Conservation (phyloP, 345 rosid species). For the Trapa incisa region DNA sequence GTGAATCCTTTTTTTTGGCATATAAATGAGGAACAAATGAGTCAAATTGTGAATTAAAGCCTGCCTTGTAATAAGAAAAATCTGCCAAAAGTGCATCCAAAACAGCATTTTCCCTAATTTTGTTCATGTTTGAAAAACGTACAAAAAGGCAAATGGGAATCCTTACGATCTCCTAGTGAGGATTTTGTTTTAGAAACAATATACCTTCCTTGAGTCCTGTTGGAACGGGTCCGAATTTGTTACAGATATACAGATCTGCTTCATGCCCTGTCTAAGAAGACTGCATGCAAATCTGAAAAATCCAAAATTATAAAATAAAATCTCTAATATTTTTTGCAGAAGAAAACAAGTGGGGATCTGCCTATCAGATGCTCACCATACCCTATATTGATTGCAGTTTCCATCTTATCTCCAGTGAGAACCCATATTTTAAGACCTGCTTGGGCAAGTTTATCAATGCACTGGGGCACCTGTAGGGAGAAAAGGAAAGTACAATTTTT, state of each 20-base stretch:
- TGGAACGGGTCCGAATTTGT: conserved; percentile 33
- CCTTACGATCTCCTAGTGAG: neutral
- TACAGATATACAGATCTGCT: conserved; percentile 57
- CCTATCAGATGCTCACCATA: conserved; percentile 21
- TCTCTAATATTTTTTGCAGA: neutral
- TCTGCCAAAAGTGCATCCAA: conserved; percentile 2
- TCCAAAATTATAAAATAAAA: conserved; percentile 7
- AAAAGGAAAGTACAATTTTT: neutral
- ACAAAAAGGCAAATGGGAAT: neutral
- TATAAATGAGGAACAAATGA: too few relatives aligned
- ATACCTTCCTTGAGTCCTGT: conserved; percentile 50
- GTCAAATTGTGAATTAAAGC: neutral
- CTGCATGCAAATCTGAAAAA: conserved; percentile 78
- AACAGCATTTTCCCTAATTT: neutral
- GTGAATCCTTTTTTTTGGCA: too few relatives aligned
- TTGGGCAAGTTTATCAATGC: conserved; percentile 99
- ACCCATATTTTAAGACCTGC: conserved; percentile 99
- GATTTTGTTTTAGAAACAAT: conserved; percentile 7
- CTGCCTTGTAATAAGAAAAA: neutral
- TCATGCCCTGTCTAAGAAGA: conserved; percentile 94
- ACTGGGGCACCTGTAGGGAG: conserved; percentile 73
- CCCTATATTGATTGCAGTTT: conserved; percentile 99
- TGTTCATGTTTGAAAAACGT: neutral
- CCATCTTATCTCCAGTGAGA: conserved; percentile 99
- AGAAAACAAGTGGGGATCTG: conserved; percentile 4